A percentile compares a stretch with the other conserved stretches of the same genome.
Evolutionary conservation across 768 basidiomycete genomes (phyloP).

Genomic region (Astraeus odoratus): DNA sequence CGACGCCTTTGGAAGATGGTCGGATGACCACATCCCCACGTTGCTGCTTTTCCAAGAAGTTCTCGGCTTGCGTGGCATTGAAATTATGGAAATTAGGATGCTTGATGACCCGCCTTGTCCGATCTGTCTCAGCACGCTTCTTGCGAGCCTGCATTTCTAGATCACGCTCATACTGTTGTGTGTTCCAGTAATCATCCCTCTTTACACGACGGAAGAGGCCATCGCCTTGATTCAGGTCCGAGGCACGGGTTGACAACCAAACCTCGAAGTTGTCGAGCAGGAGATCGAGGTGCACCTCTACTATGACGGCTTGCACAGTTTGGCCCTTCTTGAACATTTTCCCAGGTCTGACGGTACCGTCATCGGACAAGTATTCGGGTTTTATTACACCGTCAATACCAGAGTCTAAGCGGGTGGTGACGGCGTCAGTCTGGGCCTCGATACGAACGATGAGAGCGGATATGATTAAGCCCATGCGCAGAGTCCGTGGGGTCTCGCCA

Average conservation of each 20-base stretch:
- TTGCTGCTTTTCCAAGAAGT: conserved; percentile 82
- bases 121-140: conserved; percentile 77
- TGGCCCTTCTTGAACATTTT: conserved; percentile 70
- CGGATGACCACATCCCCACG: conserved; percentile 95
- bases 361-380: conserved; percentile 50
- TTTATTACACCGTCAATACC: conserved; percentile 83
- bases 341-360: conserved; percentile 30
- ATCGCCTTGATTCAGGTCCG: conserved; percentile 59
- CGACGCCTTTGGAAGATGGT: conserved; percentile 87
- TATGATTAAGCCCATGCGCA: conserved; percentile 75
- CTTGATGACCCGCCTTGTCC: conserved; percentile 81
- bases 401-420: conserved; percentile 80
- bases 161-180: conserved; percentile 57
- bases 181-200: conserved; percentile 60
- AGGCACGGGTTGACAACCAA: conserved; percentile 63
- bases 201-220: conserved; percentile 51
- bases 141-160: conserved; percentile 69
- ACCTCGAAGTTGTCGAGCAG: conserved; percentile 59
- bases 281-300: conserved; percentile 59
- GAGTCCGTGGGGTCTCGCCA: conserved; percentile 77
- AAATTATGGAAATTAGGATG: conserved; percentile 98
- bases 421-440: conserved; percentile 27
- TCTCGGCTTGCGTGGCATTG: conserved; percentile 84
- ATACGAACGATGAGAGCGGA: conserved; percentile 63
- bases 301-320: conserved; percentile 71